phyloP scores from a whole-genome alignment of 768 basidiomycete species.

The Mycena maculata region DNA sequence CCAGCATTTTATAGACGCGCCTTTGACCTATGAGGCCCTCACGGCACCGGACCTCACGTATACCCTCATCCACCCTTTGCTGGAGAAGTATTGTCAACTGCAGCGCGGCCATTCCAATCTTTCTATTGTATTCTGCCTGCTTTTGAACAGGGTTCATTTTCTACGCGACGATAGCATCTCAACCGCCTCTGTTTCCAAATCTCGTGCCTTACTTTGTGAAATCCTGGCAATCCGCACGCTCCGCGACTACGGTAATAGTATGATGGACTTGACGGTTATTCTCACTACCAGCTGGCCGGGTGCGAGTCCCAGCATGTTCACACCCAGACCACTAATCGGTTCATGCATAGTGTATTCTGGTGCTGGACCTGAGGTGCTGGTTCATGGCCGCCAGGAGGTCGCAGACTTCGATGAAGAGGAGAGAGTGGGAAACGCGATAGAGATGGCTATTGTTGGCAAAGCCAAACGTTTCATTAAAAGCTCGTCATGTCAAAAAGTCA shows the following conservation, averaged over 20 bases:
- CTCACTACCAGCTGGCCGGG: conserved; percentile 81
- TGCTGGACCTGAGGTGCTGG: conserved; percentile 69
- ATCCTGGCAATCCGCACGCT: conserved; percentile 86
- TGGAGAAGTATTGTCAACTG: conserved; percentile 84
- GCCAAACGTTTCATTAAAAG: conserved; percentile 92
- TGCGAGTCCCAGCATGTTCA: neutral
- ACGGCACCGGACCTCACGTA: conserved; percentile 91
- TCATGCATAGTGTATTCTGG: conserved; percentile 76
- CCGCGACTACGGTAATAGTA: conserved; percentile 74
- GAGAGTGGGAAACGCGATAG: conserved; percentile 90
- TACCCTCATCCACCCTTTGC: conserved; percentile 87
- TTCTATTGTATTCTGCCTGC: conserved; percentile 87
- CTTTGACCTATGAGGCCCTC: conserved; percentile 83
- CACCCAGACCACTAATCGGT: neutral
- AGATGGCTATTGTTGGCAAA: conserved; percentile 89
- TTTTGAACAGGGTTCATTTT: conserved; percentile 90
- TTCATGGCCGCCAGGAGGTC: conserved; percentile 67
- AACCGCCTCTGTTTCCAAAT: conserved; percentile 73
- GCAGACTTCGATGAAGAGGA: conserved; percentile 80
- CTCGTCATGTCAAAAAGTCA: conserved; percentile 90
- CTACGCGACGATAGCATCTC: conserved; percentile 81
- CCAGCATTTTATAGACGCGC: conserved; percentile 89
- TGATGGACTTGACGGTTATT: conserved; percentile 75
- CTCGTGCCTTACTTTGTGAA: conserved; percentile 89
- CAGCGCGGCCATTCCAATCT: conserved; percentile 77